These are phyloP conservation scores for Colletotrichum camelliae DNA, from an alignment of 2,329 filamentous ascomycete species.

Conservation along the genomic window DNA sequence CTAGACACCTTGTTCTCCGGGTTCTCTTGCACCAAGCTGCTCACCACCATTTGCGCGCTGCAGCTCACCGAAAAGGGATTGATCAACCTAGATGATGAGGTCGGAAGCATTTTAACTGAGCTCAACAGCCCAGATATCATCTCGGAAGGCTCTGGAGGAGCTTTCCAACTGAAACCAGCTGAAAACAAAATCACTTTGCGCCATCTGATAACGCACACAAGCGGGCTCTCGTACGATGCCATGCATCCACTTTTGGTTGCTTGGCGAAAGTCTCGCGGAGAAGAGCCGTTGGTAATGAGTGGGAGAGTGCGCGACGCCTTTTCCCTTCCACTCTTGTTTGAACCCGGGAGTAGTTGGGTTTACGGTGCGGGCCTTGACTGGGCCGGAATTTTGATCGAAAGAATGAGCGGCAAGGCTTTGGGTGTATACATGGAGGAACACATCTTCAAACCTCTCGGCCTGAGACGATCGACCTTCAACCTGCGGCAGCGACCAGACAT, in stretches of 20 bases:
- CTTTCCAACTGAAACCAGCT: background rate
- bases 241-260: conserved; percentile 28
- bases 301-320: background rate
- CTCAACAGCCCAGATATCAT: background rate
- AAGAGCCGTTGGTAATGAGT: conserved; percentile 31
- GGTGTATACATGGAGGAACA: background rate
- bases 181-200: background rate
- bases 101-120: background rate
- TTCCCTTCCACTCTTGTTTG: conserved; percentile 30
- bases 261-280: conserved; percentile 31
- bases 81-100: background rate
- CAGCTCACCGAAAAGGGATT: background rate
- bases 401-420: background rate
- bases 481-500: background rate
- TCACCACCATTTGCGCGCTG: background rate
- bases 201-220: conserved; percentile 50
- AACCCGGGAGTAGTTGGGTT: conserved; percentile 32
- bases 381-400: conserved; percentile 30
- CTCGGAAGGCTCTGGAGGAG: background rate
- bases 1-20: background rate
- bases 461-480: background rate
- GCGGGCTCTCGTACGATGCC: conserved; percentile 47
- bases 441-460: background rate
- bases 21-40: background rate
- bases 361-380: conserved; percentile 36